phyloP scores from a whole-genome alignment of 169 alveolate species.

The Plasmodium malariae region DNA sequence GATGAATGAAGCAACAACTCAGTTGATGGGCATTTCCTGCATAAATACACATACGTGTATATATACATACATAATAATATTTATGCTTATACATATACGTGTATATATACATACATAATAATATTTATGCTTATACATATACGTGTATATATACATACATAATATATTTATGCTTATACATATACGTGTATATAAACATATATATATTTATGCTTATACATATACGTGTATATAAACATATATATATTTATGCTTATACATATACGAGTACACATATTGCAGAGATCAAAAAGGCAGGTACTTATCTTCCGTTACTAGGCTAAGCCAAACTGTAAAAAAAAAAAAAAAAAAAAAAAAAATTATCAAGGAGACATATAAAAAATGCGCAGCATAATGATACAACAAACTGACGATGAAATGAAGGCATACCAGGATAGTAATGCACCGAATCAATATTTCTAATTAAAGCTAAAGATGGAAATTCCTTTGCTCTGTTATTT shows the following conservation, averaged over 20 bases:
- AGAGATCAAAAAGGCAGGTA: conserved; percentile 36
- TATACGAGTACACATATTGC: neutral
- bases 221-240: neutral
- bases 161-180: no score
- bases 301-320: conserved; percentile 55
- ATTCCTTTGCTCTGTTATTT: conserved; percentile 28
- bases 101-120: no score
- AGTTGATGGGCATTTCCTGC: no score
- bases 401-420: neutral
- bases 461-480: conserved; percentile 44
- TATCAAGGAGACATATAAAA: no score
- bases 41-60: no score
- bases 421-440: conserved; percentile 39
- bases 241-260: neutral
- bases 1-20: no score
- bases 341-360: conserved; percentile 4
- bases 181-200: neutral
- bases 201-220: neutral
- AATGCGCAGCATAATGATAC: neutral
- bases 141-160: neutral
- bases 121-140: neutral
- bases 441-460: conserved; percentile 41
- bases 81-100: no score
- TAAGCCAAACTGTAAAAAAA: conserved; percentile 59
- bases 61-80: no score